phyloP scores from a whole-genome alignment of 2,329 filamentous ascomycete genomes.

The Rutstroemia sp. region DNA sequence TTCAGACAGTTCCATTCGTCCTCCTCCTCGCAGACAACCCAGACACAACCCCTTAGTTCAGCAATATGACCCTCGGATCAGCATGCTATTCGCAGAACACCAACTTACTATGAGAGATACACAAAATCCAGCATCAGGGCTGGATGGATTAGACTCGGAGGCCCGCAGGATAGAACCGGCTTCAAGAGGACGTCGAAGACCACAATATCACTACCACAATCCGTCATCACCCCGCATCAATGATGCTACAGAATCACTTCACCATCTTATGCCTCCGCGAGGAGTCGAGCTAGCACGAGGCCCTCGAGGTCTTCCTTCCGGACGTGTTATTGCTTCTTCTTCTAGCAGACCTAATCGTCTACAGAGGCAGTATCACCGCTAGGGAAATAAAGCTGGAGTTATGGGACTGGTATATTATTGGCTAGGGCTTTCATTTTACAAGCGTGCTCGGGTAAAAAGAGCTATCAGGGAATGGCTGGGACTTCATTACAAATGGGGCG shows the following conservation, averaged over 20 bases:
- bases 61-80: constrained; percentile 26
- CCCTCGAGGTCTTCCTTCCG: constrained; percentile 22
- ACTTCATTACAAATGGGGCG: neutral
- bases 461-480: neutral
- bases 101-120: constrained; percentile 15
- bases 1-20: constrained; percentile 22
- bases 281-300: constrained; percentile 20
- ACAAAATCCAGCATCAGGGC: neutral
- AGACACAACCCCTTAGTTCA: constrained; percentile 15
- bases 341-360: constrained; percentile 16
- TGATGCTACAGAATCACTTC: constrained; percentile 4
- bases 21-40: constrained; percentile 17
- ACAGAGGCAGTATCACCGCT: constrained; percentile 17
- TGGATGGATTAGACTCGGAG: constrained; percentile 4
- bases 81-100: constrained; percentile 28
- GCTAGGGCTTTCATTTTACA: neutral
- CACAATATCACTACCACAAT: neutral
- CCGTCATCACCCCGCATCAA: neutral
- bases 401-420: neutral
- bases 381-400: constrained; percentile 1
- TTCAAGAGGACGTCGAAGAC: constrained; percentile 4
- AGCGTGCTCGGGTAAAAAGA: neutral
- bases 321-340: constrained; percentile 16
- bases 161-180: constrained; percentile 9
- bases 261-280: constrained; percentile 11